Evolutionary conservation across 345 rosid species (phyloP).

Genomic region (Isatis tinctoria): DNA sequence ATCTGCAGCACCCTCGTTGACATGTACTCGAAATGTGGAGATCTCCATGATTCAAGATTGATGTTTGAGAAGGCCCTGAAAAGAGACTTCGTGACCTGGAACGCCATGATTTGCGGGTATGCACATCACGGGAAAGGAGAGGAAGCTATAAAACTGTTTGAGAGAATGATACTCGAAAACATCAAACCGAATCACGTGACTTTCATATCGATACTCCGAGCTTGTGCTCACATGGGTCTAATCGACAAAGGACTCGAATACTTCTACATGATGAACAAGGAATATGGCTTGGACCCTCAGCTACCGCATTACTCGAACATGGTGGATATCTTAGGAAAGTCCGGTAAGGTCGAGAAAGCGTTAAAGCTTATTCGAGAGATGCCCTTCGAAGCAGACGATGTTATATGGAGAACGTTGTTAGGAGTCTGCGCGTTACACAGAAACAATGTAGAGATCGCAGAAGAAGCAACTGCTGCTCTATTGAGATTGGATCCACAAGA

Average conservation of each 20-base stretch:
- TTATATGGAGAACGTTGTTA: constrained; percentile 82
- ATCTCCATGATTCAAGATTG: constrained; percentile 60
- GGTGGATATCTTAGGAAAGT: constrained; percentile 89
- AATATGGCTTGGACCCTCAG: constrained; percentile 65
- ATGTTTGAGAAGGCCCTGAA: constrained; percentile 63
- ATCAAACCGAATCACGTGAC: constrained; percentile 75
- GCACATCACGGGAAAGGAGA: constrained; percentile 86
- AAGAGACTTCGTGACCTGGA: constrained; percentile 87
- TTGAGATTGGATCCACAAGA: constrained; percentile 70
- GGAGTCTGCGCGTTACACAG: constrained; percentile 70
- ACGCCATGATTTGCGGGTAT: constrained; percentile 83
- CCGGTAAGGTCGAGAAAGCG: constrained; percentile 57
- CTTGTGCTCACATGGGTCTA: constrained; percentile 83
- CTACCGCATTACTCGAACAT: constrained; percentile 83
- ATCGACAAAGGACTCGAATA: constrained; percentile 56
- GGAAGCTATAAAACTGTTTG: constrained; percentile 61
- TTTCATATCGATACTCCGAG: constrained; percentile 86
- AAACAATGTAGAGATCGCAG: constrained; percentile 69
- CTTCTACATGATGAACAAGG: constrained; percentile 58
- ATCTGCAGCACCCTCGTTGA: constrained; percentile 89
- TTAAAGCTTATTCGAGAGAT: constrained; percentile 55
- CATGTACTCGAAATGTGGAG: constrained; percentile 96
- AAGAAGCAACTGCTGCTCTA: constrained; percentile 50
- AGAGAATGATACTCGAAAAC: constrained; percentile 48
- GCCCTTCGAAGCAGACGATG: constrained; percentile 80